phyloP scores from a whole-genome alignment of 495 filamentous ascomycete species.

The Penicillium maclennaniae region DNA sequence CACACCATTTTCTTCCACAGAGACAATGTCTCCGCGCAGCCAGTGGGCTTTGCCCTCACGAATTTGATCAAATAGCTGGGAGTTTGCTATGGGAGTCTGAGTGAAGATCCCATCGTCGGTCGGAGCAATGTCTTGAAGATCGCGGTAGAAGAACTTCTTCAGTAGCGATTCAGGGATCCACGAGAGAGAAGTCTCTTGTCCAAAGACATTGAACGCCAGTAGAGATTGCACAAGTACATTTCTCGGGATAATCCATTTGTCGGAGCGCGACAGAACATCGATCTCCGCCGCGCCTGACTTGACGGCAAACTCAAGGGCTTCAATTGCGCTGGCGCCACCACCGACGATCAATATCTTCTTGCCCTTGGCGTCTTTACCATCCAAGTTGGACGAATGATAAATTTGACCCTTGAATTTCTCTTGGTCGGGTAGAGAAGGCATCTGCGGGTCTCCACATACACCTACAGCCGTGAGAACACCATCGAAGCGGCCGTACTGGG shows the following conservation, averaged over 20 bases:
- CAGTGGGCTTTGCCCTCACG: conserved; percentile 72
- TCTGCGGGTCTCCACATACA: conserved; percentile 74
- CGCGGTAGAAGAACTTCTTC: conserved; percentile 78
- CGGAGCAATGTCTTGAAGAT: conserved; percentile 73
- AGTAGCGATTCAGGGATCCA: conserved; percentile 76
- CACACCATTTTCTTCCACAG: conserved; percentile 61
- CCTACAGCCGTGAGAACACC: conserved; percentile 74
- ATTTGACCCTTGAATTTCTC: conserved; percentile 64
- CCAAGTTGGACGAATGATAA: conserved; percentile 69
- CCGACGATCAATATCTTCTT: conserved; percentile 75
- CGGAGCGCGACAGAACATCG: conserved; percentile 69
- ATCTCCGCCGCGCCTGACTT: conserved; percentile 61
- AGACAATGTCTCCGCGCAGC: conserved; percentile 74
- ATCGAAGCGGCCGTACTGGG: conserved; percentile 65
- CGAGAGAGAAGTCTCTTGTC: conserved; percentile 67
- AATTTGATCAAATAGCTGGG: conserved; percentile 72
- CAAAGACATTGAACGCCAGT: conserved; percentile 73
- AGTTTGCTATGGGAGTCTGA: conserved; percentile 81
- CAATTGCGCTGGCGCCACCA: conserved; percentile 77
- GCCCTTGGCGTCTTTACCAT: conserved; percentile 63
- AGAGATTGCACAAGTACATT: conserved; percentile 71
- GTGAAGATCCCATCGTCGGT: conserved; percentile 65
- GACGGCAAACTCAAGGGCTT: conserved; percentile 77
- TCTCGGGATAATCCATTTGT: conserved; percentile 88
- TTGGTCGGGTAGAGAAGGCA: conserved; percentile 62